These are phyloP conservation scores for Fusarium cyanostomum DNA, from an alignment of 2,329 filamentous ascomycete genomes.

Conservation along the genomic window DNA sequence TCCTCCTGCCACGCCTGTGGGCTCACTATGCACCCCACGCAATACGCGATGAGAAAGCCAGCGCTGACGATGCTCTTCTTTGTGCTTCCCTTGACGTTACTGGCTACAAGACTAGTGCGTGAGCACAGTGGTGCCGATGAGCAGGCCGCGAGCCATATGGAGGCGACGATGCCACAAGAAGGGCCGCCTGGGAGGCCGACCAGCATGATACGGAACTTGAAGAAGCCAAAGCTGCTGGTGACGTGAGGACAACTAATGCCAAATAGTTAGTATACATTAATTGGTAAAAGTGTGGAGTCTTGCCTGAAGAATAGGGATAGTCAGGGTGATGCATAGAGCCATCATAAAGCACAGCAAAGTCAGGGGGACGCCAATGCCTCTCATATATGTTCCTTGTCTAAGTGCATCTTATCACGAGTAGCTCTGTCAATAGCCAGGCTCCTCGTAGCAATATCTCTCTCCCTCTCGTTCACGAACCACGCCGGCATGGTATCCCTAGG, in stretches of 20 bases:
- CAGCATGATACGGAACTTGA: conserved; percentile 23
- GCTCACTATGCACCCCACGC: conserved; percentile 39
- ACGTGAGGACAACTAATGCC: conserved; percentile 15
- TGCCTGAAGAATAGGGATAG: conserved; percentile 37
- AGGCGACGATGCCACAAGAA: conserved; percentile 39
- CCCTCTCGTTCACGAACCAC: conserved; percentile 33
- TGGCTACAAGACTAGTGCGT: conserved; percentile 36
- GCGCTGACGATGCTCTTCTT: conserved; percentile 41
- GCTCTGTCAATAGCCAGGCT: conserved; percentile 33
- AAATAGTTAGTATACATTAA: neutral
- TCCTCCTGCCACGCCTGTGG: conserved; percentile 36
- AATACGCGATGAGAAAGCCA: conserved; percentile 42
- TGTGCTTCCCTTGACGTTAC: conserved; percentile 46
- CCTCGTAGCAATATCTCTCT: conserved; percentile 20
- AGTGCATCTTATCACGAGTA: conserved; percentile 22
- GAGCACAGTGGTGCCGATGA: conserved; percentile 31
- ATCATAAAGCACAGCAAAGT: conserved; percentile 32
- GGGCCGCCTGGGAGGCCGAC: conserved; percentile 9
- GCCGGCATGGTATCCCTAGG: conserved; percentile 20
- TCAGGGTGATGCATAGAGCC: conserved; percentile 34
- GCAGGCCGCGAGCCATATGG: conserved; percentile 40
- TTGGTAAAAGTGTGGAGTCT: too few relatives aligned
- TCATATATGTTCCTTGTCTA: conserved; percentile 27
- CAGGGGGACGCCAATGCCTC: conserved; percentile 31
- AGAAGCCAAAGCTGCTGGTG: conserved; percentile 21